A percentile compares a stretch with the other conserved stretches of the same genome.
These are phyloP conservation scores for Phyllosticta citribraziliensis DNA, from an alignment of 2,329 filamentous ascomycete species.

Conservation along the genomic window DNA sequence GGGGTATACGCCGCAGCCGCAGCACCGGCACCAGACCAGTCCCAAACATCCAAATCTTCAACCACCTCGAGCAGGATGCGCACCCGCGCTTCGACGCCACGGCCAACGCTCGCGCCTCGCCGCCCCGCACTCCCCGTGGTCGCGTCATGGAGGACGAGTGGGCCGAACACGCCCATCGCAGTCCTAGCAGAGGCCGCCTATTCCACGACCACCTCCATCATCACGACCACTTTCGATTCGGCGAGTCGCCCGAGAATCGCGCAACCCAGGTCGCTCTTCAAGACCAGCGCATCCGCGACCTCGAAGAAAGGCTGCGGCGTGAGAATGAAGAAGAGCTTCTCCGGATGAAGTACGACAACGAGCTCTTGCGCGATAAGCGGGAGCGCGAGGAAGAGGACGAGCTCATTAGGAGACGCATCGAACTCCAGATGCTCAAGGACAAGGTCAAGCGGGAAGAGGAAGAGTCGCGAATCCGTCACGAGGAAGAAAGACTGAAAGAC, in stretches of 20 bases:
- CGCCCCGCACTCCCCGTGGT: constrained; percentile 17
- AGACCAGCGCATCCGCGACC: constrained; percentile 2
- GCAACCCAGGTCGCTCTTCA: constrained; percentile 8
- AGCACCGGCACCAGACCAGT: constrained; percentile 34
- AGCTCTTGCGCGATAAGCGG: constrained; percentile 8
- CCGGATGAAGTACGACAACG: constrained; percentile 10
- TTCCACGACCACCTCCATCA: constrained; percentile 17
- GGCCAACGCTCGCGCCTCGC: constrained; percentile 21
- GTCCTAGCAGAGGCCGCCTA: constrained; percentile 24
- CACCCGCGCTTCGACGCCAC: constrained; percentile 25
- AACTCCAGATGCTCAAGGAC: constrained; percentile 11
- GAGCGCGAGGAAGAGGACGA: constrained; percentile 20
- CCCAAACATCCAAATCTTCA: constrained; percentile 39
- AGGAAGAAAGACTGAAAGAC: constrained; percentile 25
- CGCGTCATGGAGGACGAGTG: constrained; percentile 23
- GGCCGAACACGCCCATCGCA: constrained; percentile 26
- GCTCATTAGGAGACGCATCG: constrained; percentile 11
- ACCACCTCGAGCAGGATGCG: constrained; percentile 31
- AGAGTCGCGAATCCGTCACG: constrained; percentile 26
- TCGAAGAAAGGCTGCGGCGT: constrained; percentile 16
- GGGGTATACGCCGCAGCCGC: constrained; percentile 33
- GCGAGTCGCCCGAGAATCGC: constrained; percentile 15
- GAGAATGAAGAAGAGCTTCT: constrained; percentile 21
- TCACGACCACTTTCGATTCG: constrained; percentile 8
- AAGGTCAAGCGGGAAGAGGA: constrained; percentile 17